Evolutionary conservation across 2,329 filamentous ascomycete species (phyloP).

Genomic region (Phyllosticta ampelicida): DNA sequence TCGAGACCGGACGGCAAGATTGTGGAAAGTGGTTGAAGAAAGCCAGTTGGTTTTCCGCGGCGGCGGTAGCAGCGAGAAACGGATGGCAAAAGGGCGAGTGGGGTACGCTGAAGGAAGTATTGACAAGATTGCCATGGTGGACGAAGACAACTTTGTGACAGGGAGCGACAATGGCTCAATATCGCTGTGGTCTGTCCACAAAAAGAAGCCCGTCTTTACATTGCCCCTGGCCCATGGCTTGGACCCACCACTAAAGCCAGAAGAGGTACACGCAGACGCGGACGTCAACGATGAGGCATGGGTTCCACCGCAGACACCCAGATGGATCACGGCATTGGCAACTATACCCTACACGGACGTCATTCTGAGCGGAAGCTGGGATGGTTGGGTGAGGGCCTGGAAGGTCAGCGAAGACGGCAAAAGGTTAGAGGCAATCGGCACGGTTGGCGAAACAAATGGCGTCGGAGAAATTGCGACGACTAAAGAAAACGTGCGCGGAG

Average conservation of each 20-base stretch:
- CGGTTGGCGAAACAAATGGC: slow-evolving; percentile 32
- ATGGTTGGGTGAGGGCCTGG: slow-evolving; percentile 80
- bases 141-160: slow-evolving; percentile 80
- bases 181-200: slow-evolving; percentile 77
- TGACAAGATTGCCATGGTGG: slow-evolving; percentile 84
- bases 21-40: slow-evolving; percentile 96
- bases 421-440: slow-evolving; percentile 56
- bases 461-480: background rate
- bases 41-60: slow-evolving; percentile 91
- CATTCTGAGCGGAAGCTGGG: slow-evolving; percentile 88
- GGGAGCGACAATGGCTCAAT: slow-evolving; percentile 85
- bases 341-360: slow-evolving; percentile 85
- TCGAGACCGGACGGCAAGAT: slow-evolving; percentile 76
- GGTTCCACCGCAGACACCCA: slow-evolving; percentile 47
- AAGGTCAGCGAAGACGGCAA: slow-evolving; percentile 55
- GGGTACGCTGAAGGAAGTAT: slow-evolving; percentile 67
- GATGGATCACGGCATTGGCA: slow-evolving; percentile 82
- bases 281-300: slow-evolving; percentile 40
- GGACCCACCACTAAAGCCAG: slow-evolving; percentile 57
- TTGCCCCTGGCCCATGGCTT: slow-evolving; percentile 74
- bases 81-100: slow-evolving; percentile 9
- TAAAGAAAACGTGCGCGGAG: slow-evolving; percentile 48
- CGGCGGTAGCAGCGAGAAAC: slow-evolving; percentile 40
- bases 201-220: slow-evolving; percentile 87
- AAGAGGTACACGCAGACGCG: slow-evolving; percentile 62